These are phyloP conservation scores for Rachicladosporium sp. DNA, from an alignment of 2,329 filamentous ascomycete genomes.

Conservation along the genomic window DNA sequence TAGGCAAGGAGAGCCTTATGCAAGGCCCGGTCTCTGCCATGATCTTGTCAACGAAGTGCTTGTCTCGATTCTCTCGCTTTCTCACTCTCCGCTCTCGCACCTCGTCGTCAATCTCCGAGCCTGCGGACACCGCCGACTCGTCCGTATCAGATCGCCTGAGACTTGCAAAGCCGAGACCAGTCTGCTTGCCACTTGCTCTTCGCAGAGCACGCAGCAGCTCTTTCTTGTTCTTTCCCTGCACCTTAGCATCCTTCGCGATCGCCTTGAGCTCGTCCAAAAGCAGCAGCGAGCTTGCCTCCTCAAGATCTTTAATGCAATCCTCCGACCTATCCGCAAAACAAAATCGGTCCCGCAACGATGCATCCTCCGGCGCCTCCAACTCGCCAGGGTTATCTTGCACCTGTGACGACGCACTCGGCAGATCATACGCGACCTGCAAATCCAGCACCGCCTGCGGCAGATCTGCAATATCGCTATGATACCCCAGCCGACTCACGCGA, in stretches of 20 bases:
- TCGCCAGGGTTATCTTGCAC: conserved; percentile 35
- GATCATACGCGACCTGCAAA: conserved; percentile 45
- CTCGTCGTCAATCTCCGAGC: conserved; percentile 22
- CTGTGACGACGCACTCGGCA: conserved; percentile 39
- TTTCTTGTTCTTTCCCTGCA: conserved; percentile 76
- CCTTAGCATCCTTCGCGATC: conserved; percentile 74
- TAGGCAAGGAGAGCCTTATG: conserved; percentile 60
- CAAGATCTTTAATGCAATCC: conserved; percentile 59
- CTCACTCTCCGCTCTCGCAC: conserved; percentile 28
- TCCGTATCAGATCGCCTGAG: conserved; percentile 52
- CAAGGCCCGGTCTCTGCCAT: conserved; percentile 67
- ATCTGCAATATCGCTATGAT: conserved; percentile 72
- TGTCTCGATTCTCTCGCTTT: conserved; percentile 49
- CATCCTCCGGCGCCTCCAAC: conserved; percentile 34
- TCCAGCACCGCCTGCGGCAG: conserved; percentile 51
- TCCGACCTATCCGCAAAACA: conserved; percentile 71
- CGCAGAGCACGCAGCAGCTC: conserved; percentile 65
- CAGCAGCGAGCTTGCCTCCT: conserved; percentile 72
- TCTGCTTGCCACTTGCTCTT: conserved; percentile 61
- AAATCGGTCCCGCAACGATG: conserved; percentile 46
- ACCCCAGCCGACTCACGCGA: conserved; percentile 62
- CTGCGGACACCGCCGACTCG: conserved; percentile 39
- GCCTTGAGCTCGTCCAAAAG: conserved; percentile 77
- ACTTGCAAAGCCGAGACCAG: conserved; percentile 58
- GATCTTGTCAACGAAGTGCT: conserved; percentile 67